Evolutionary conservation across 179 eudicot species (phyloP).

Genomic region (Heliamphora pulchella): DNA sequence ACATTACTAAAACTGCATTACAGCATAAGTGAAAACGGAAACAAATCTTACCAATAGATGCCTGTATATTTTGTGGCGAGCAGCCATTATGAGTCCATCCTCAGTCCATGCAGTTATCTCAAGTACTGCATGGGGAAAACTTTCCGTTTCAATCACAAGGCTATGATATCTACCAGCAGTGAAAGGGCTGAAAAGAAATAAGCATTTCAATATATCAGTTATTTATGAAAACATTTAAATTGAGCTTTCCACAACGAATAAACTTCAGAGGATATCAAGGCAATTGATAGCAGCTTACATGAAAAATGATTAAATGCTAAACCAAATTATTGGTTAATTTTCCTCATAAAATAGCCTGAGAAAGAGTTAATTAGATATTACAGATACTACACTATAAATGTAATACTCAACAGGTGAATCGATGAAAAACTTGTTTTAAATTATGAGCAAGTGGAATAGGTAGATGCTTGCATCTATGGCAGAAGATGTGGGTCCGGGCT

Average conservation of each 20-base stretch:
- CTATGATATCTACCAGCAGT: conserved; percentile 95
- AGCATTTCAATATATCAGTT: background rate
- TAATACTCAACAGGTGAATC: no score
- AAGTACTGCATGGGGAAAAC: conserved; percentile 74
- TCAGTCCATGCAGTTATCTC: conserved; percentile 99
- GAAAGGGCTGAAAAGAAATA: conserved; percentile 63
- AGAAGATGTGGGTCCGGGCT: no score
- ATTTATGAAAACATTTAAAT: background rate
- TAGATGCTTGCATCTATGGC: no score
- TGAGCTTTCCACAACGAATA: background rate
- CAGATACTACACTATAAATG: no score
- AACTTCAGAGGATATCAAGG: background rate
- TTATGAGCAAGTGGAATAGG: no score
- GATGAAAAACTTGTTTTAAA: no score
- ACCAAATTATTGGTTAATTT: background rate
- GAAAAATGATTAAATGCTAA: background rate
- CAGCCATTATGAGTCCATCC: conserved; percentile 96
- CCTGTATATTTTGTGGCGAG: conserved; percentile 68
- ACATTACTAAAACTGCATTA: no score
- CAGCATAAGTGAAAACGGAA: conserved; percentile 9
- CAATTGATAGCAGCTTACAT: background rate
- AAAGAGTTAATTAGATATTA: no score
- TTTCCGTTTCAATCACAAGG: conserved; percentile 81
- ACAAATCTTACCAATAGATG: conserved; percentile 60
- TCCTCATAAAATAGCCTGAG: background rate